Evolutionary conservation across 257 asterid genomes (phyloP).

Genomic region (Przewalskia tangutica): DNA sequence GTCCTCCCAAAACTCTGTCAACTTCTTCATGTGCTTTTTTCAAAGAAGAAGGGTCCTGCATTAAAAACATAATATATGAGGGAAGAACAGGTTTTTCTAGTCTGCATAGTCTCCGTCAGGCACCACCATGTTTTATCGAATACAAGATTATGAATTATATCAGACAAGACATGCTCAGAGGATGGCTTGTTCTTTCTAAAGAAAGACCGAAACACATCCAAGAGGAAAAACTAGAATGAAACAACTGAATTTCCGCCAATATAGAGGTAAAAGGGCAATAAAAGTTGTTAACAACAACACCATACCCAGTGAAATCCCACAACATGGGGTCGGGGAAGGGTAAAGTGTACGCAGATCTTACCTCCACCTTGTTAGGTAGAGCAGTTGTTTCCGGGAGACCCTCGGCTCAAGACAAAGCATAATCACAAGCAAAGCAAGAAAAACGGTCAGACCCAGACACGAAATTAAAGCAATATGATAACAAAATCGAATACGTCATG

Average conservation of each 20-base stretch:
- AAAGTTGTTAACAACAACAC: not conserved
- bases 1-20: conserved; percentile 68
- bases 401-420: too few species aligned
- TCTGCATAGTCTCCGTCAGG: not conserved
- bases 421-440: too few species aligned
- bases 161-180: not conserved
- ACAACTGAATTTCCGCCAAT: not conserved
- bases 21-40: conserved; percentile 86
- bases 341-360: too few species aligned
- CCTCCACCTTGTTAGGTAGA: too few species aligned
- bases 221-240: not conserved
- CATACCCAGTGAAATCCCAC: too few species aligned
- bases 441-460: too few species aligned
- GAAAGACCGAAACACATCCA: not conserved
- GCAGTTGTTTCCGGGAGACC: too few species aligned
- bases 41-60: conserved; percentile 59
- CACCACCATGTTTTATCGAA: not conserved
- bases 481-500: too few species aligned
- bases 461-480: too few species aligned
- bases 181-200: not conserved
- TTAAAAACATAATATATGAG: not conserved
- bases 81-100: not conserved
- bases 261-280: not conserved
- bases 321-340: too few species aligned
- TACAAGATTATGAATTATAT: not conserved